Percentiles rank a stretch among this genome's conserved stretches.
These are phyloP conservation scores for Fabrea salina DNA, from an alignment of 169 alveolate species.

Conservation along the genomic window DNA sequence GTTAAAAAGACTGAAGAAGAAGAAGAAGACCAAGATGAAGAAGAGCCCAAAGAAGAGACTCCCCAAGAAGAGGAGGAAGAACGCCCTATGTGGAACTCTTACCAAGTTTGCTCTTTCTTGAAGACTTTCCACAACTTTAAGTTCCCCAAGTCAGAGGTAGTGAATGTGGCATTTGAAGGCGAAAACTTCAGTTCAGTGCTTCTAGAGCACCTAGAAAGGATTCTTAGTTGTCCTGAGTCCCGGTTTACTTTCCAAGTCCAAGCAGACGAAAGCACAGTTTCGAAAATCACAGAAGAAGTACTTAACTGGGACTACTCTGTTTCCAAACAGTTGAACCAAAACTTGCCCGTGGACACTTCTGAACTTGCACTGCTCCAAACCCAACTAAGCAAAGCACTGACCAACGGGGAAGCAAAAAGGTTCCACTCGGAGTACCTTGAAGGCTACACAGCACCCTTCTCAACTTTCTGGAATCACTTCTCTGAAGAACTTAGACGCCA, in stretches of 20 bases:
- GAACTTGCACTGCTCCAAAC: background rate
- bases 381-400: background rate
- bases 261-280: background rate
- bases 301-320: background rate
- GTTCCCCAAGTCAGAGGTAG: background rate
- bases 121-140: background rate
- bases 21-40: slow-evolving; percentile 17
- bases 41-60: slow-evolving; percentile 17
- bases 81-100: slow-evolving; percentile 29
- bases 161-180: background rate
- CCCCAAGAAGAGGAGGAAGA: slow-evolving; percentile 2
- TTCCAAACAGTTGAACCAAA: background rate
- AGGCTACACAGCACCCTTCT: background rate
- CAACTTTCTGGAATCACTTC: background rate
- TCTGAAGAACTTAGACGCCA: background rate
- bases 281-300: background rate
- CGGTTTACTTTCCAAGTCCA: background rate
- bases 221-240: background rate
- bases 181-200: background rate
- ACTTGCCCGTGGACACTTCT: slow-evolving; percentile 5
- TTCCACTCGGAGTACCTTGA: background rate
- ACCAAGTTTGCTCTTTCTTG: background rate
- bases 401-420: background rate
- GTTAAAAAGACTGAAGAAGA: background rate
- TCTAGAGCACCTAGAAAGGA: background rate